phyloP scores from a whole-genome alignment of 1,284 basidiomycete genomes.

The Mycena citricolor region DNA sequence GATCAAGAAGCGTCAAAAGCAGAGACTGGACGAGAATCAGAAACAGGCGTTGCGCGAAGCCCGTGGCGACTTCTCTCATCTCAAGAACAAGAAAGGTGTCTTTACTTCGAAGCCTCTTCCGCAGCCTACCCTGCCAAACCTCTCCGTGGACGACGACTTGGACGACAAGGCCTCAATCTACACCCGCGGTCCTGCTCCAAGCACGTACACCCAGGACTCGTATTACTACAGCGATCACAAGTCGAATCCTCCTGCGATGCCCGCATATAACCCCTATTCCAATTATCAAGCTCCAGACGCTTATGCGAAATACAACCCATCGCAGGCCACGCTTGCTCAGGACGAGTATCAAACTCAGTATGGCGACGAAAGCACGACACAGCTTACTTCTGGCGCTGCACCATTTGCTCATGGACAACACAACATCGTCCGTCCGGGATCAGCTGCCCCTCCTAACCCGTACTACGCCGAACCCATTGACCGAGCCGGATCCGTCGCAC shows the following conservation, averaged over 20 bases:
- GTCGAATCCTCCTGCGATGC: conserved; percentile 73
- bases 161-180: conserved; percentile 61
- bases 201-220: conserved; percentile 54
- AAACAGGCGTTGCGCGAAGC: conserved; percentile 90
- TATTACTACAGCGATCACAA: conserved; percentile 55
- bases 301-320: conserved; percentile 55
- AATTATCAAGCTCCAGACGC: conserved; percentile 45
- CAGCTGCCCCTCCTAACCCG: conserved; percentile 8
- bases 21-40: conserved; percentile 80
- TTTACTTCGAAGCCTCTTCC: conserved; percentile 79
- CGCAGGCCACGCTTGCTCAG: conserved; percentile 53
- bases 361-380: conserved; percentile 61
- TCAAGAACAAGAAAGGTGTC: conserved; percentile 93
- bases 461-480: conserved; percentile 1
- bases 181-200: conserved; percentile 56
- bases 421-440: conserved; percentile 24
- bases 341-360: conserved; percentile 43
- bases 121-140: conserved; percentile 94
- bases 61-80: conserved; percentile 83
- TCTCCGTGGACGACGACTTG: conserved; percentile 81
- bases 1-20: conserved; percentile 89
- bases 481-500: conserved; percentile 34
- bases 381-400: conserved; percentile 55
- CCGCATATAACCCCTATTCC: conserved; percentile 62
- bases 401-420: conserved; percentile 39